phyloP scores from a whole-genome alignment of 345 rosid species.

The Linum trigynum region DNA sequence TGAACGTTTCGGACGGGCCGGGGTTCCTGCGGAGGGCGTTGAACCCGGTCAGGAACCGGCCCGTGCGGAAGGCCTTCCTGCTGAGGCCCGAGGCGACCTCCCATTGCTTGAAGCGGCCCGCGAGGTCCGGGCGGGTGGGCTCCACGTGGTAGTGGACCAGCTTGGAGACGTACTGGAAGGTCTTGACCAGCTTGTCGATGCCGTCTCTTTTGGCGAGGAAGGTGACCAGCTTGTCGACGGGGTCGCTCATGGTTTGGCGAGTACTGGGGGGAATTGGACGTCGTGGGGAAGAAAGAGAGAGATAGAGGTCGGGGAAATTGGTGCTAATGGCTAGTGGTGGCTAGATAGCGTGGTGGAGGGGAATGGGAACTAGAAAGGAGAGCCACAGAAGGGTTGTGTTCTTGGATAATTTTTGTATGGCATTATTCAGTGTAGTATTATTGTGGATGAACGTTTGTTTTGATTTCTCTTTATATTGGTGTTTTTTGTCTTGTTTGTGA shows the following conservation, averaged over 20 bases:
- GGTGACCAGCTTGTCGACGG: conserved; percentile 78
- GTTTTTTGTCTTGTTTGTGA: no score
- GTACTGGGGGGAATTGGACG: background rate
- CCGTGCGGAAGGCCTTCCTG: conserved; percentile 85
- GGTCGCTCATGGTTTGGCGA: conserved; percentile 39
- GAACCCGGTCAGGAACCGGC: conserved; percentile 90
- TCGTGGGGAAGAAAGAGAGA: background rate
- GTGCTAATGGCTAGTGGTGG: background rate
- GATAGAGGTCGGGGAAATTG: background rate
- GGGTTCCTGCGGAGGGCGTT: conserved; percentile 71
- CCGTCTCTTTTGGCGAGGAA: conserved; percentile 94
- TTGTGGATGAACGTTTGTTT: conserved; percentile 18
- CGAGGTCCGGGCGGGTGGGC: conserved; percentile 39
- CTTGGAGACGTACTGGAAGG: conserved; percentile 93
- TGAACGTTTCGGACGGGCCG: conserved; percentile 38
- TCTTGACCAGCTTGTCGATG: conserved; percentile 95
- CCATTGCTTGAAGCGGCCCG: conserved; percentile 70
- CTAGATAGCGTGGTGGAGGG: background rate
- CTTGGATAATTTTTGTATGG: conserved; percentile 24
- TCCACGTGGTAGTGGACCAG: conserved; percentile 72
- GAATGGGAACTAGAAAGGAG: conserved; percentile 12
- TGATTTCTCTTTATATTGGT: no score
- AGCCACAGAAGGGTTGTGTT: conserved; percentile 26
- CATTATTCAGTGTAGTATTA: background rate
- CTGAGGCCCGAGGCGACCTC: conserved; percentile 93